Evolutionary conservation across 805 yeast genomes (phyloP).

Genomic region (Dipodascopsis tothii): DNA sequence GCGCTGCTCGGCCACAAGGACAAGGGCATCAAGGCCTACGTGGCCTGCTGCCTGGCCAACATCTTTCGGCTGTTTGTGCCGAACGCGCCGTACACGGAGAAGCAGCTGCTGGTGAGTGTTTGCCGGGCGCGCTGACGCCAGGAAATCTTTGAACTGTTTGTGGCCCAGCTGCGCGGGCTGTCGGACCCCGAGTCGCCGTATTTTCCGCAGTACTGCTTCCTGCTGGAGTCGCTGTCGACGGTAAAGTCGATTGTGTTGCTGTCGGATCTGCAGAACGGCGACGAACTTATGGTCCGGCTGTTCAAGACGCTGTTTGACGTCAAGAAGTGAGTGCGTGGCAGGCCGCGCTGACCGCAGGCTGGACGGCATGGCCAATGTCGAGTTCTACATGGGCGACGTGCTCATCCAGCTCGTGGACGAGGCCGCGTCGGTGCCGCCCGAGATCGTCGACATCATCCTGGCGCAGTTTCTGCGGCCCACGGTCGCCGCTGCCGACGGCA

Average conservation of each 20-base stretch:
- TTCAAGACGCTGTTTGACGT: constrained; percentile 59
- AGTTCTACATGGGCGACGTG: constrained; percentile 60
- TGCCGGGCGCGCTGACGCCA: constrained; percentile 1
- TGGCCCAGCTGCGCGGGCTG: constrained; percentile 53
- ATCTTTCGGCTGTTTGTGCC: constrained; percentile 75
- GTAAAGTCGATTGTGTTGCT: constrained; percentile 66
- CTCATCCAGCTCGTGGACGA: constrained; percentile 69
- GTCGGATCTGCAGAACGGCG: constrained; percentile 64
- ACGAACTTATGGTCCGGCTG: constrained; percentile 44
- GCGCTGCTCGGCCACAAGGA: constrained; percentile 58
- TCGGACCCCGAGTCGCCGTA: constrained; percentile 47
- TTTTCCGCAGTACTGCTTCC: constrained; percentile 53
- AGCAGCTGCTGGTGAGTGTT: constrained; percentile 42
- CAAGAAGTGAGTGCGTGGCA: constrained; percentile 29
- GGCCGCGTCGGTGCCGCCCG: constrained; percentile 53
- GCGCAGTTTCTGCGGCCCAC: constrained; percentile 48
- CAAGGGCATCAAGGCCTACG: constrained; percentile 58
- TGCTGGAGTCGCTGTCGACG: constrained; percentile 63
- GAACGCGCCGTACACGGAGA: constrained; percentile 73
- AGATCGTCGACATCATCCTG: constrained; percentile 55
- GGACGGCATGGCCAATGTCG: constrained; percentile 36
- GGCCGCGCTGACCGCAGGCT: constrained; percentile 5
- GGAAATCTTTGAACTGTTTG: constrained; percentile 56
- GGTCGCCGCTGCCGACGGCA: constrained; percentile 15
- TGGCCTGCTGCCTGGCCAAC: constrained; percentile 70